These are phyloP conservation scores for Drosera capensis DNA, from an alignment of 148 eudicot species.

Conservation along the genomic window DNA sequence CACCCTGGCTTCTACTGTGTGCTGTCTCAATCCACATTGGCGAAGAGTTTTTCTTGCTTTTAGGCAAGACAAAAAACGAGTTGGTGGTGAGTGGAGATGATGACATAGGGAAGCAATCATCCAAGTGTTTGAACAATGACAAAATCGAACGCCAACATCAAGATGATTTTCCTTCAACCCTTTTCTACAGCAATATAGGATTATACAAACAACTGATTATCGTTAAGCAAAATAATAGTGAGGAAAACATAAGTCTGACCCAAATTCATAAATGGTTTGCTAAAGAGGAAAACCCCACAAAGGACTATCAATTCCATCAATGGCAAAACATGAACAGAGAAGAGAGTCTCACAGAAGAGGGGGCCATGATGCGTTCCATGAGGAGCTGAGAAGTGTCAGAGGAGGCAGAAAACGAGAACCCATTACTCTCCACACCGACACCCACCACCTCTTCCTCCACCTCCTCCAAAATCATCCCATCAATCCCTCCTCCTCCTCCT, in stretches of 20 bases:
- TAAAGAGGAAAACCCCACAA: background rate
- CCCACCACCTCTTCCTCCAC: constrained; percentile 24
- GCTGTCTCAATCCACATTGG: no score
- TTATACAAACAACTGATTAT: background rate
- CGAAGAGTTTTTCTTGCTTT: no score
- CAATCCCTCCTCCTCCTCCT: background rate
- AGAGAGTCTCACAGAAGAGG: constrained; percentile 31
- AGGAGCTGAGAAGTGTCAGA: constrained; percentile 82
- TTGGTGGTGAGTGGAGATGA: no score
- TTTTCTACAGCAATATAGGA: background rate
- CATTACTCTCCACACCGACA: constrained; percentile 27
- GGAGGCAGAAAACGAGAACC: constrained; percentile 66
- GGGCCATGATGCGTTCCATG: constrained; percentile 91
- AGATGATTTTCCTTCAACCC: background rate
- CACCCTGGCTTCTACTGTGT: no score
- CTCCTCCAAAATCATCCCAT: constrained; percentile 24
- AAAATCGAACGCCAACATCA: background rate
- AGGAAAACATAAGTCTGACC: no score
- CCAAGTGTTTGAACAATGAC: background rate
- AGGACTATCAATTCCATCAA: background rate
- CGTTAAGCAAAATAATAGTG: no score
- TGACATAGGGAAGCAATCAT: no score
- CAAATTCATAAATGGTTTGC: no score
- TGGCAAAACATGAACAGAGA: background rate
- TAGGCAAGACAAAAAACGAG: no score